A percentile compares a stretch with the other conserved stretches of the same genome.
phyloP scores from a whole-genome alignment of 108 stramenopile genomes.

The Licmophora abbreviata region DNA sequence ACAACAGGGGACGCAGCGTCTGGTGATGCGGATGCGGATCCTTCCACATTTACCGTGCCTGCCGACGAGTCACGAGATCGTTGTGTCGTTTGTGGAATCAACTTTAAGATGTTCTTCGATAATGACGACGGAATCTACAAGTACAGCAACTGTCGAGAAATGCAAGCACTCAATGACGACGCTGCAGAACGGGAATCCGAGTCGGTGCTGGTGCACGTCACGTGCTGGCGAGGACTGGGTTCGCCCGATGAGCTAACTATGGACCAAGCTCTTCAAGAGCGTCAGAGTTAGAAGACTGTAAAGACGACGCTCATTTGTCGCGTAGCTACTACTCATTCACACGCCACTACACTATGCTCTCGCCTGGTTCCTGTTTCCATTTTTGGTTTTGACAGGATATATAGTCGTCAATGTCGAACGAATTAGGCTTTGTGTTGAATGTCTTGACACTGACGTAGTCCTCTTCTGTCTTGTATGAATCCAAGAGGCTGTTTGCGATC shows the following conservation, averaged over 20 bases:
- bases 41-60: slow-evolving; percentile 31
- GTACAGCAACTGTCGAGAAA: slow-evolving; percentile 77
- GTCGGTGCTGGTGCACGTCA: slow-evolving; percentile 59
- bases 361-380: too few relatives aligned
- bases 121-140: slow-evolving; percentile 85
- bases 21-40: slow-evolving; percentile 13
- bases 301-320: too few relatives aligned
- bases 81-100: slow-evolving; percentile 78
- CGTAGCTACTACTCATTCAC: too few relatives aligned
- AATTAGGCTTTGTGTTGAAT: slow-evolving; percentile 64
- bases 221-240: slow-evolving; percentile 71
- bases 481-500: slow-evolving; percentile 40
- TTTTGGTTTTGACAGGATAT: slow-evolving; percentile 44
- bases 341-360: too few relatives aligned
- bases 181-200: slow-evolving; percentile 51
- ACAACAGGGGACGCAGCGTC: slow-evolving; percentile 8
- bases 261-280: slow-evolving; percentile 38
- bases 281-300: background rate
- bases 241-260: slow-evolving; percentile 51
- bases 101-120: slow-evolving; percentile 84
- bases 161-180: slow-evolving; percentile 60
- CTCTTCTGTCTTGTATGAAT: slow-evolving; percentile 48
- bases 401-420: slow-evolving; percentile 69
- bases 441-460: slow-evolving; percentile 44
- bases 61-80: slow-evolving; percentile 74